Conservation (phyloP, 2,329 filamentous ascomycete species). For the Ophiostoma pallidulum region DNA sequence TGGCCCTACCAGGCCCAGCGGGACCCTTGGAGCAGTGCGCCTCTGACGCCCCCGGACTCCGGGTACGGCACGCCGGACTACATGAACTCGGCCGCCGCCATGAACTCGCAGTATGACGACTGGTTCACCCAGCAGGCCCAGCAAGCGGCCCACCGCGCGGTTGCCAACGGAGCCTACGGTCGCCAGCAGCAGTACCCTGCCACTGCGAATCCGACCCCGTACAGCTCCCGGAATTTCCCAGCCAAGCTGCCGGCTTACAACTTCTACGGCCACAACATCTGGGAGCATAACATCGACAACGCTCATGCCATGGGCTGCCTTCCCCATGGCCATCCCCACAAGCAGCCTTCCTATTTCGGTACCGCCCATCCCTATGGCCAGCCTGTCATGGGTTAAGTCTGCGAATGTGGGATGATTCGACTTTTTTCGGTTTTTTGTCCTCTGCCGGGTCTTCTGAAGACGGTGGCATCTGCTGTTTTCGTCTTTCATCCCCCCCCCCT, state of each 20-base stretch:
- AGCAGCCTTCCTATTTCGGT: constrained; percentile 38
- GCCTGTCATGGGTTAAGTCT: constrained; percentile 40
- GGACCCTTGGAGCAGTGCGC: constrained; percentile 33
- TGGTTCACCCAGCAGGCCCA: constrained; percentile 41
- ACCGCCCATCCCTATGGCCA: constrained; percentile 40
- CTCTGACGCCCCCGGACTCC: constrained; percentile 50
- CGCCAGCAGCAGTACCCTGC: constrained; percentile 11
- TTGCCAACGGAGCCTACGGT: constrained; percentile 24
- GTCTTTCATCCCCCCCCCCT: constrained; percentile 7
- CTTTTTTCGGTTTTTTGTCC: too few relatives aligned
- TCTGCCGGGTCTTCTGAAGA: too few relatives aligned
- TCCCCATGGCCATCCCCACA: constrained; percentile 30
- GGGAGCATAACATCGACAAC: constrained; percentile 42
- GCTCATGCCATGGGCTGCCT: constrained; percentile 33
- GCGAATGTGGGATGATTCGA: too few relatives aligned
- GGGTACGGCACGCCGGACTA: constrained; percentile 54
- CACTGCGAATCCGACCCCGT: constrained; percentile 26
- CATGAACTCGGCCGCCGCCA: constrained; percentile 43
- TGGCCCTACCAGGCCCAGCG: constrained; percentile 29
- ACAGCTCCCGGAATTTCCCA: constrained; percentile 34
- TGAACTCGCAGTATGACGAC: constrained; percentile 47
- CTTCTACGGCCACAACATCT: constrained; percentile 36
- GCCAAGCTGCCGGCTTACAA: constrained; percentile 33
- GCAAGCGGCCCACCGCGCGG: constrained; percentile 31
- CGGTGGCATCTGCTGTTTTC: neutral